Conservation (phyloP, 768 basidiomycete species). For the Lactarius evosmus region DNA sequence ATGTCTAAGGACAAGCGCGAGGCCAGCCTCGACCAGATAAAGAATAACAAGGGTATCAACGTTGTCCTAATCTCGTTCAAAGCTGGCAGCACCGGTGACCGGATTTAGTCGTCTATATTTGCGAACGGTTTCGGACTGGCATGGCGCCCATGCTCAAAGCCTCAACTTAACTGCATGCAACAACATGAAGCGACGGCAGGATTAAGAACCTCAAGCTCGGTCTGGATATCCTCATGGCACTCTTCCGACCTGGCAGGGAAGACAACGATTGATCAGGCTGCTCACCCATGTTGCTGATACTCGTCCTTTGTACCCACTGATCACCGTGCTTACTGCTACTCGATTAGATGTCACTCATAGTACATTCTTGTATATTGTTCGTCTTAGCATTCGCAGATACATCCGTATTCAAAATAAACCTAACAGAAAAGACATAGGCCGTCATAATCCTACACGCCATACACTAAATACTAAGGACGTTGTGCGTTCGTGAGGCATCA, state of each 20-base stretch:
- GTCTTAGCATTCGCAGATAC: neutral
- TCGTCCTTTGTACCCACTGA: no score
- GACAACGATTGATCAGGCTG: slow-evolving; percentile 34
- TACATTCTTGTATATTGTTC: neutral
- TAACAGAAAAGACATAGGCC: neutral
- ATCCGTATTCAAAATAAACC: neutral
- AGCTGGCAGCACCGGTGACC: slow-evolving; percentile 83
- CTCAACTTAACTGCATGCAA: slow-evolving; percentile 92
- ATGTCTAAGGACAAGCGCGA: slow-evolving; percentile 80
- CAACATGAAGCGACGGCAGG: slow-evolving; percentile 89
- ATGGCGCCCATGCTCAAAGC: slow-evolving; percentile 41
- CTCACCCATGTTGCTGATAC: neutral
- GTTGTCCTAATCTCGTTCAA: slow-evolving; percentile 97
- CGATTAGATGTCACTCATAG: neutral
- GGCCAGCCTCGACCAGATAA: slow-evolving; percentile 69
- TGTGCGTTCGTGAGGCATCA: neutral
- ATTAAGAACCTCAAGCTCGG: slow-evolving; percentile 81
- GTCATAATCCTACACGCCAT: neutral
- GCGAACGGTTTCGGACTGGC: neutral
- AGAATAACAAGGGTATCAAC: slow-evolving; percentile 49
- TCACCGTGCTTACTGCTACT: no score
- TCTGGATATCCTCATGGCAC: slow-evolving; percentile 78
- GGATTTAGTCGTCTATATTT: neutral
- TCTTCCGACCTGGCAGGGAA: slow-evolving; percentile 62
- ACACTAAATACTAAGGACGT: neutral